Evolutionary conservation across 306 rosid species (phyloP), one percentile per base, ranked within the genome.

Genomic region (Lathyrus tuberosus): DNA sequence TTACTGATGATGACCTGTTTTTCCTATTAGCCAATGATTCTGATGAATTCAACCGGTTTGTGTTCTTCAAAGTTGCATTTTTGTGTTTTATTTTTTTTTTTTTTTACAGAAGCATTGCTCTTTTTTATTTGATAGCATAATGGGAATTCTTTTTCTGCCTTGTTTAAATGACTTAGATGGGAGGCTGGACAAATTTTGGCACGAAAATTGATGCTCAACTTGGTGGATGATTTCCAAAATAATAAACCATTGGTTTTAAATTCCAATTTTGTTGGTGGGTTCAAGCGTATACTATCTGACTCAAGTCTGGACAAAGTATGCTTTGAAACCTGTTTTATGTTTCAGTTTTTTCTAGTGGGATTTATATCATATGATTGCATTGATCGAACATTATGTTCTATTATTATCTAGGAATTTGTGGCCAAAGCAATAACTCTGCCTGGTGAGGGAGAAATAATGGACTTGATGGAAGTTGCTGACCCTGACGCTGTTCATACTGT

Each of bases 391-490:
- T 3, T 47, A n/a, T 58, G 35, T 70, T 65, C 61, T 79, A 37
- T 74, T 65, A 11, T 73, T 40, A 33, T 74, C 35, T 71, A 95
- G 99, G 99, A 95, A 79, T 95, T 95, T 74, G 82, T 95, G 64
- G 95, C 99, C 2, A 95, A 84, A 82, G 96, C 97, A n/a, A 79
- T 91, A 64, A 89, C 97, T 56, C 85, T 95, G n/a, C 99, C 99
- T 9, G 96, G 99, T 6, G 99, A 83, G 78, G 97, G 96, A 62
- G 99, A 95, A 79, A 88, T 95, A 87, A 95, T 95, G 99, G 99
- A 95, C 77, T 70, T 95, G 89, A 91, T 95, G 99, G 77, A 78
- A 68, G 85, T 95, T 77, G 97, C 97, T n/a, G 99, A 94, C 83
- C 99, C 99, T 26, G 96, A 91, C 71, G 96, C 99, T 74, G 99